phyloP scores from a whole-genome alignment of 805 yeast species.

The Candida vaughaniae region DNA sequence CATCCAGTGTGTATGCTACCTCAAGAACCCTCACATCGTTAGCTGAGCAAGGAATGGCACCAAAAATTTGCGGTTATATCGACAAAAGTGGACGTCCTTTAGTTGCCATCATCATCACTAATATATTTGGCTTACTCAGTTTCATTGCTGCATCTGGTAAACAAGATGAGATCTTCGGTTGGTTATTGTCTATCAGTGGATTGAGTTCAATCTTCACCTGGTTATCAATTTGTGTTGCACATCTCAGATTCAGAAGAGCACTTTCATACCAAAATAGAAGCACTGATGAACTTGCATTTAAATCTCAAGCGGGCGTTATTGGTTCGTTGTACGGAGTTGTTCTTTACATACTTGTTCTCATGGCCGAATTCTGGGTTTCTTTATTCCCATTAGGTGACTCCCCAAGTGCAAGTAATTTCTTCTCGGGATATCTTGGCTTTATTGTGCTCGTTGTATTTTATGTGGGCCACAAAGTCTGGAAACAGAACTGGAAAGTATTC shows the following conservation, averaged over 20 bases:
- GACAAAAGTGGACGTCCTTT: conserved; percentile 80
- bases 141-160: conserved; percentile 46
- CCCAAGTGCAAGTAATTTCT: conserved; percentile 36
- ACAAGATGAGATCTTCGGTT: conserved; percentile 39
- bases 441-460: conserved; percentile 37
- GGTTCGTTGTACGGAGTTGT: conserved; percentile 36
- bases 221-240: conserved; percentile 40
- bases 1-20: conserved; percentile 68
- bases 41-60: conserved; percentile 66
- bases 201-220: conserved; percentile 42
- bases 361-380: conserved; percentile 45
- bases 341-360: conserved; percentile 33
- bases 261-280: conserved; percentile 32
- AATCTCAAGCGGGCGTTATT: conserved; percentile 35
- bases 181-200: conserved; percentile 43
- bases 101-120: conserved; percentile 58
- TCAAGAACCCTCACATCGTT: conserved; percentile 68
- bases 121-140: conserved; percentile 56
- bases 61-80: conserved; percentile 60
- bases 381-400: conserved; percentile 37
- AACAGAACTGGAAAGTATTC: conserved; percentile 36
- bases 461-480: conserved; percentile 41
- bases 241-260: conserved; percentile 40
- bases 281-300: conserved; percentile 35
- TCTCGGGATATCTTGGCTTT: conserved; percentile 36